Evolutionary conservation across 1,284 basidiomycete genomes (phyloP), one percentile per base, ranked within the genome.

Genomic region (Anthracocystis setariae): DNA sequence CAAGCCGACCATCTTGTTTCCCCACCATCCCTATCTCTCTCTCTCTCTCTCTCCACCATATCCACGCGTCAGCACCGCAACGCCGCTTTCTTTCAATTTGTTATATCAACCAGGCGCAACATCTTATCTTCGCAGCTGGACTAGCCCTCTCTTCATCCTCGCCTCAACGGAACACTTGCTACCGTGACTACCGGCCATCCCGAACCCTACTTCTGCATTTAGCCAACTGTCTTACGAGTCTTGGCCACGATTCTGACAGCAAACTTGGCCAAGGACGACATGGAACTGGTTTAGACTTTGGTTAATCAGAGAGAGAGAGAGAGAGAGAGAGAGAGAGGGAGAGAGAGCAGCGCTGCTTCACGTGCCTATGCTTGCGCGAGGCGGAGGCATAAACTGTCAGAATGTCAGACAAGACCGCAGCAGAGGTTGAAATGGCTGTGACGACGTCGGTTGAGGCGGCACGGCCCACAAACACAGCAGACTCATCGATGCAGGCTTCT

Each of bases 401-500:
- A 43, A 53, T 53, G 51, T 53, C 51, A 5, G 43, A 29, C 21
- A 32, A 53, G 20, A 7, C 25, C 18, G 27, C 44, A 21, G 15
- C 24, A 24, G 32, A 45, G 27, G 32, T 27, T 5, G 50, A 17
- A 2, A 1, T 38, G 20, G 42, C 40, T 24, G 42, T 42, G 32
- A 29, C 42, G 15, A 23, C 50, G 29, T 18, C 50, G 5, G 27
- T 38, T 10, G 17, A 46, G 17, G 45, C n/a, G n/a, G 4, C 46
- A 29, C 46, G 32, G 18, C 5, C 12, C 17, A 5, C 35, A 37
- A 37, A 15, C n/a, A n/a, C 35, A 37, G 35, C 8, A 17, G 35
- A 5, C 35, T 37, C 15, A 17, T n/a, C 35, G 5, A 5, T 18
- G n/a, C 39, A 42, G 7, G 20, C 39, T 23, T 10, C n/a, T 23